Evolutionary conservation across 2,329 filamentous ascomycete genomes (phyloP).

Genomic region (Fusarium sp.): DNA sequence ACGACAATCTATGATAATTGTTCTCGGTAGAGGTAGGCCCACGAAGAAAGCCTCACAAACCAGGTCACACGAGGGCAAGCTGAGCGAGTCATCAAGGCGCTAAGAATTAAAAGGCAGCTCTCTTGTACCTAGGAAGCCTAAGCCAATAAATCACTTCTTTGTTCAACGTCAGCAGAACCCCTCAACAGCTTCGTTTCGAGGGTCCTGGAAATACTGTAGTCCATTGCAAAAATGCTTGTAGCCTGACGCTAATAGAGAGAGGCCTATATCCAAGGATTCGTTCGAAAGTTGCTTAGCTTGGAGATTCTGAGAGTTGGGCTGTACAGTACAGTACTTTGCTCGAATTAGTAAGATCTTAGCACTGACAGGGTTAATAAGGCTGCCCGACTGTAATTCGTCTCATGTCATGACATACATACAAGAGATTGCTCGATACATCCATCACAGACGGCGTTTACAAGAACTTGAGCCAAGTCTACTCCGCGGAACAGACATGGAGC

Average conservation of each 20-base stretch:
- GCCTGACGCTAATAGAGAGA: not conserved
- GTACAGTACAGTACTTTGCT: not conserved
- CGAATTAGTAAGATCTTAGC: conserved; percentile 26
- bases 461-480: not conserved
- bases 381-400: conserved; percentile 10
- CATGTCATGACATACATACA: conserved; percentile 2
- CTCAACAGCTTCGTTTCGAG: not conserved
- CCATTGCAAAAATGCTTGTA: not conserved
- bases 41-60: conserved; percentile 9
- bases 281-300: not conserved
- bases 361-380: not conserved
- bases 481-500: conserved; percentile 32
- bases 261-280: not conserved
- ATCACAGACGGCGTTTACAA: not conserved
- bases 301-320: not conserved
- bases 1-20: not conserved
- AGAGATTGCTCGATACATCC: not conserved
- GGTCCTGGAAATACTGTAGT: not conserved
- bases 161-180: not conserved
- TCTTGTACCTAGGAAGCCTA: not conserved
- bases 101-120: not conserved
- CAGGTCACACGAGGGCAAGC: conserved; percentile 6
- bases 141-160: not conserved
- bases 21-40: not conserved
- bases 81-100: not conserved